Percentiles rank a stretch among this genome's conserved stretches.
Evolutionary conservation across 257 asterid species (phyloP).

Genomic region (Jasminum sambac): DNA sequence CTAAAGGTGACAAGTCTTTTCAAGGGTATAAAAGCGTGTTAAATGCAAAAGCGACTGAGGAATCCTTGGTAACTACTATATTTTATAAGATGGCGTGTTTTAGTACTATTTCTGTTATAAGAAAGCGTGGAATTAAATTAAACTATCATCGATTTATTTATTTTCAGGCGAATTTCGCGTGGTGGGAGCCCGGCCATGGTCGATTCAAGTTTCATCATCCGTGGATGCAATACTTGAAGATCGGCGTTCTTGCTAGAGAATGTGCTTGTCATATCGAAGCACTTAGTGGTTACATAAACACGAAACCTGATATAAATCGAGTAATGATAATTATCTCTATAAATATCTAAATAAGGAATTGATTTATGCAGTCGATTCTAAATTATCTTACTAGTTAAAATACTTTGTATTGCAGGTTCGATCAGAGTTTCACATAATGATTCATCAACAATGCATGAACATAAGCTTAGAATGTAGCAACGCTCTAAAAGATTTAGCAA

Average conservation of each 20-base stretch:
- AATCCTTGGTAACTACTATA: constrained; percentile 52
- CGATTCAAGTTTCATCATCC: constrained; percentile 57
- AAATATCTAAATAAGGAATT: too few relatives aligned
- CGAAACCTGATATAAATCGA: constrained; percentile 33
- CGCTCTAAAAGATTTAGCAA: constrained; percentile 42
- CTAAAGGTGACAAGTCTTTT: constrained; percentile 34
- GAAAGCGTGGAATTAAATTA: too few relatives aligned
- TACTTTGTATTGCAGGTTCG: constrained; percentile 27
- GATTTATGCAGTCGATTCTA: too few relatives aligned
- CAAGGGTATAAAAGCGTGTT: constrained; percentile 50
- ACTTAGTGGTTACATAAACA: constrained; percentile 34
- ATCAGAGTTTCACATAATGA: constrained; percentile 33
- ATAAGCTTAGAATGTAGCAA: constrained; percentile 57
- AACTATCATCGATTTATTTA: background rate
- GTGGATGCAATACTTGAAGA: constrained; percentile 68
- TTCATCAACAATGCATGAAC: constrained; percentile 39
- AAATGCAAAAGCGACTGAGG: constrained; percentile 60
- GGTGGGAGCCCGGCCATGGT: constrained; percentile 89
- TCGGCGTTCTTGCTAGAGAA: constrained; percentile 55
- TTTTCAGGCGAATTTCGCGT: constrained; percentile 71
- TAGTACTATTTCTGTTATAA: too few relatives aligned
- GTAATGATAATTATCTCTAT: background rate
- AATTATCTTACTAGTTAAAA: background rate
- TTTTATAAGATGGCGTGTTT: too few relatives aligned
- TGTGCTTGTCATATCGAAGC: constrained; percentile 71